These are phyloP conservation scores for Hypoxylon subgilvum DNA, from an alignment of 495 filamentous ascomycete genomes.

Conservation along the genomic window DNA sequence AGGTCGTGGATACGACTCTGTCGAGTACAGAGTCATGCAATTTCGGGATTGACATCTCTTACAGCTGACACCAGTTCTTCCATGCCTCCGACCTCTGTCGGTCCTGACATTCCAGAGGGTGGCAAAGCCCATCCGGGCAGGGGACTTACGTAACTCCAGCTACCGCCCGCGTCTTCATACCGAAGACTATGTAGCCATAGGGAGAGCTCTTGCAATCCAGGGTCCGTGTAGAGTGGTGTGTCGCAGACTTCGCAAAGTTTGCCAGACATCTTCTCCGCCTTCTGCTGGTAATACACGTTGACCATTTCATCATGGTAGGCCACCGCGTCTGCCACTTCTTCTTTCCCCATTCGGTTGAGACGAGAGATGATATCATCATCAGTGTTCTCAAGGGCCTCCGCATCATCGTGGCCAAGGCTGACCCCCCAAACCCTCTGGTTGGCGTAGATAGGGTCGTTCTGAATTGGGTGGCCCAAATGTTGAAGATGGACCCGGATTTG, in stretches of 20 bases:
- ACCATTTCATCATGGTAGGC: conserved; percentile 94
- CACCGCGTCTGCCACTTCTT: conserved; percentile 85
- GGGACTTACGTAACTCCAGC: conserved; percentile 85
- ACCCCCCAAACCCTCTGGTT: conserved; percentile 90
- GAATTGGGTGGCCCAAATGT: conserved; percentile 90
- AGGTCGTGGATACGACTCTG: not conserved
- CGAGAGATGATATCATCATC: conserved; percentile 90
- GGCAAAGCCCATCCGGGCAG: conserved; percentile 88
- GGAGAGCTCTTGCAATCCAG: conserved; percentile 83
- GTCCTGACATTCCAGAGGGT: conserved; percentile 66
- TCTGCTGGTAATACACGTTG: conserved; percentile 79
- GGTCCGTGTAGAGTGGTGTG: conserved; percentile 90
- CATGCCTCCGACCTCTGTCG: conserved; percentile 60
- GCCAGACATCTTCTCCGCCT: conserved; percentile 92
- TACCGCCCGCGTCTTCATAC: conserved; percentile 79
- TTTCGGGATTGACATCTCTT: conserved; percentile 41
- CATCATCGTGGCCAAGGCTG: conserved; percentile 73
- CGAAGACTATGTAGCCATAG: conserved; percentile 91
- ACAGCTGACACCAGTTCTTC: conserved; percentile 59
- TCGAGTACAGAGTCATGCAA: conserved; percentile 15
- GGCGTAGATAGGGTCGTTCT: conserved; percentile 96
- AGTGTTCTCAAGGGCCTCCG: conserved; percentile 65
- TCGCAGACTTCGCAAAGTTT: conserved; percentile 78
- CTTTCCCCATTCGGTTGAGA: conserved; percentile 89
- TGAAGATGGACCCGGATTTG: conserved; percentile 95